These are phyloP conservation scores for Danielia oregonensis DNA, from an alignment of 805 yeast genomes.

Conservation along the genomic window DNA sequence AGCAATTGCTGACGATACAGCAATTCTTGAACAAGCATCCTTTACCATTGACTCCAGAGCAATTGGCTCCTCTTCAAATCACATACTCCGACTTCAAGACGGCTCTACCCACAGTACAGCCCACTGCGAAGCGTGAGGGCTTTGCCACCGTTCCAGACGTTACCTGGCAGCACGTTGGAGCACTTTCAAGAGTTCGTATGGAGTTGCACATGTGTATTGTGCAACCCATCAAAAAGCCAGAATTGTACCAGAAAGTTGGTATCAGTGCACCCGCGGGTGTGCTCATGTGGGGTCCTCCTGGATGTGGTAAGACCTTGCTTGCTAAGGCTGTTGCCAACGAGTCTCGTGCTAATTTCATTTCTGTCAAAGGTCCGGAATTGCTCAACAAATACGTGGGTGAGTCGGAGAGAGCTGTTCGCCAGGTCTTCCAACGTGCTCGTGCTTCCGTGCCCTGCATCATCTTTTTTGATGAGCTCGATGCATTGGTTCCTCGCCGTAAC, in stretches of 20 bases:
- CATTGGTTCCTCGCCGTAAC: conserved; percentile 92
- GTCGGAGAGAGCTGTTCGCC: conserved; percentile 89
- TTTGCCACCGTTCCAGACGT: conserved; percentile 98
- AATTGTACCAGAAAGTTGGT: conserved; percentile 83
- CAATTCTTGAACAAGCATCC: conserved; percentile 73
- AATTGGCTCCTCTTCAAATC: conserved; percentile 72
- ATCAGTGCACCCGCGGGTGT: conserved; percentile 97
- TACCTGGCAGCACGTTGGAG: conserved; percentile 94
- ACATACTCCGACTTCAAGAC: conserved; percentile 73
- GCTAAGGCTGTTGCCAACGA: conserved; percentile 99
- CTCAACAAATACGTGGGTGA: conserved; percentile 96
- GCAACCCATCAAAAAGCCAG: conserved; percentile 93
- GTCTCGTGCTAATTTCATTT: conserved; percentile 91
- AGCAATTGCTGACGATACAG: conserved; percentile 61
- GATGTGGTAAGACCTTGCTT: conserved; percentile 94
- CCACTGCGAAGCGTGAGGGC: conserved; percentile 97
- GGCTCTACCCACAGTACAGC: conserved; percentile 92
- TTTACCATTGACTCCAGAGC: conserved; percentile 69
- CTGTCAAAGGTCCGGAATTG: conserved; percentile 94
- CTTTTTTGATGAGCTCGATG: conserved; percentile 94
- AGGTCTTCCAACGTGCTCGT: conserved; percentile 87
- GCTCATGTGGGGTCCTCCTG: conserved; percentile 98
- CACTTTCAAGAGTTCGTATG: conserved; percentile 71
- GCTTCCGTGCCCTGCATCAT: conserved; percentile 92
- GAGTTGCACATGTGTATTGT: conserved; percentile 97